phyloP scores from a whole-genome alignment of 1,284 basidiomycete genomes.

The Mycocalia duriaeana region DNA sequence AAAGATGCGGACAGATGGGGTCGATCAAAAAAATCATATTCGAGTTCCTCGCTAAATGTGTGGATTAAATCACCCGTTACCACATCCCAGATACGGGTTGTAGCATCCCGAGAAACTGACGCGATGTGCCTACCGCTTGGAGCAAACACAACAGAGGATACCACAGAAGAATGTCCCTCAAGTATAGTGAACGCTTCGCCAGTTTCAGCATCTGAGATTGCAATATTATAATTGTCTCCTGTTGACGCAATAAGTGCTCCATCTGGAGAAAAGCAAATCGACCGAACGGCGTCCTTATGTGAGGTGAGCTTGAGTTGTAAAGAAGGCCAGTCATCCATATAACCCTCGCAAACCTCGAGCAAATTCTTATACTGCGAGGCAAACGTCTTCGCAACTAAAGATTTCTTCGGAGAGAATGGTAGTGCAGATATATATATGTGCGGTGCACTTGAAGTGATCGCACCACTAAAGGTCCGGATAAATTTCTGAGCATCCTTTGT shows the following conservation, averaged over 20 bases:
- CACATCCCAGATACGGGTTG: slow-evolving; percentile 15
- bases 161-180: slow-evolving; percentile 6
- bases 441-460: slow-evolving; percentile 28
- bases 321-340: slow-evolving; percentile 13
- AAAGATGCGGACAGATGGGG: not conserved
- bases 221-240: slow-evolving; percentile 15
- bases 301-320: slow-evolving; percentile 16
- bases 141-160: slow-evolving; percentile 11
- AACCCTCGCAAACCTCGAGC: slow-evolving; percentile 10
- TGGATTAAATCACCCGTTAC: slow-evolving; percentile 2
- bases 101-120: slow-evolving; percentile 16
- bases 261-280: slow-evolving; percentile 13
- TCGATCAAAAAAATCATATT: too few species aligned
- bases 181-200: slow-evolving; percentile 3
- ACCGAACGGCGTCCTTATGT: slow-evolving; percentile 11
- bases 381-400: slow-evolving; percentile 17
- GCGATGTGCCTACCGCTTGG: slow-evolving; percentile 14
- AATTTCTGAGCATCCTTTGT: slow-evolving; percentile 25
- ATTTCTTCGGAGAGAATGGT: slow-evolving; percentile 25
- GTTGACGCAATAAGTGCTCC: slow-evolving; percentile 15
- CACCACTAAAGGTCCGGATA: slow-evolving; percentile 21
- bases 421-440: slow-evolving; percentile 36
- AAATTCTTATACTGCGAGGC: slow-evolving; percentile 11
- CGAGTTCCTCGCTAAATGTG: not conserved
- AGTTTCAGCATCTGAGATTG: slow-evolving; percentile 14